Conservation (phyloP, 2,329 filamentous ascomycete species). For the Neonectria hederae region DNA sequence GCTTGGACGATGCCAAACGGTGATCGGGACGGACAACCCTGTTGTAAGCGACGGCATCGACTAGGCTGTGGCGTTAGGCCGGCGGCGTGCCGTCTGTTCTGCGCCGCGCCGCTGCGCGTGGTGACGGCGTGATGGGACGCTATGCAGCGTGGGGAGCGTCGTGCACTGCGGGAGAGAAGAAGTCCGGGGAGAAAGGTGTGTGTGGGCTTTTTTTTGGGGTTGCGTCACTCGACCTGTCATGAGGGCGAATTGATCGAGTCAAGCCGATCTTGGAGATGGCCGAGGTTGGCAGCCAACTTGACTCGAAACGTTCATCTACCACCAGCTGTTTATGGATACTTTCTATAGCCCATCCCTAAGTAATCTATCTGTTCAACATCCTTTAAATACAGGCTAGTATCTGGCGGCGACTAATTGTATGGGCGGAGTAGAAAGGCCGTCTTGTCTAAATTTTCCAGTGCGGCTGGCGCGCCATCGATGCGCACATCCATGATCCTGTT, state of each 20-base stretch:
- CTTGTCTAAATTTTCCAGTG: neutral
- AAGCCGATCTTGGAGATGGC: neutral
- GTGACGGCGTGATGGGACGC: conserved; percentile 23
- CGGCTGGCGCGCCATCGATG: neutral
- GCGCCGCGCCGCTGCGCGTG: neutral
- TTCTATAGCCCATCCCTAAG: no score
- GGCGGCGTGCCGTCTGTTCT: neutral
- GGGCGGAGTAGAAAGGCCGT: neutral
- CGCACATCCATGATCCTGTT: neutral
- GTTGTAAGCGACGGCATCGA: neutral
- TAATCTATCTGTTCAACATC: no score
- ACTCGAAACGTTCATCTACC: no score
- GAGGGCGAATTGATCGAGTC: neutral
- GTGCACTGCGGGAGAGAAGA: neutral
- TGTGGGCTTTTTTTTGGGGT: neutral
- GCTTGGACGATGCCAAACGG: neutral
- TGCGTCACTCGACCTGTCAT: neutral
- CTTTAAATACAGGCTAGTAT: no score
- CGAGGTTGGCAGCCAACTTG: neutral
- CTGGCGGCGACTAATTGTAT: no score
- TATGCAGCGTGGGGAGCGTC: conserved; percentile 32
- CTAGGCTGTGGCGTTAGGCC: neutral
- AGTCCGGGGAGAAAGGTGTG: conserved; percentile 13
- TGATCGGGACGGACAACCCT: neutral
- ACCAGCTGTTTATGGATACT: no score